These are phyloP conservation scores for Pseudopithomyces chartarum DNA, from an alignment of 2,329 filamentous ascomycete genomes.

Conservation along the genomic window DNA sequence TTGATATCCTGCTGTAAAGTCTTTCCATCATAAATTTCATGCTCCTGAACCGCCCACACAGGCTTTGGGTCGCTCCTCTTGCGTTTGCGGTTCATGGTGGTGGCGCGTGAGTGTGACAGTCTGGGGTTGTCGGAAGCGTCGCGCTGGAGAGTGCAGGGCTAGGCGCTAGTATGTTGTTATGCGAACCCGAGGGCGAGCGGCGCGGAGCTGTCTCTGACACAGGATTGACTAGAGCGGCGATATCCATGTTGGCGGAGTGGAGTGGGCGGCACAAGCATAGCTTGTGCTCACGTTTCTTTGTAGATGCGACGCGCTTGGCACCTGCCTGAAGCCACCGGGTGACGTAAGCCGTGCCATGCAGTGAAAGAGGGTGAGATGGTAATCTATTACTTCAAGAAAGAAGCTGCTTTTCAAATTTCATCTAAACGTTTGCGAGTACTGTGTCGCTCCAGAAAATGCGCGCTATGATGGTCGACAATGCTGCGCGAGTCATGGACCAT, in stretches of 20 bases:
- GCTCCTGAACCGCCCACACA: constrained; percentile 41
- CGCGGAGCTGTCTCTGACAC: constrained; percentile 37
- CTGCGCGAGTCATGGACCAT: neutral
- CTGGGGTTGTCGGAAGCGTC: constrained; percentile 33
- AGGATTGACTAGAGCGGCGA: constrained; percentile 42
- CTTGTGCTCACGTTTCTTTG: constrained; percentile 11
- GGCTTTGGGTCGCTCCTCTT: constrained; percentile 44
- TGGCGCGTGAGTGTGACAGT: constrained; percentile 22
- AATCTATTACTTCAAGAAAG: neutral
- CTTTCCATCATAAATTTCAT: constrained; percentile 22
- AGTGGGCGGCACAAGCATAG: constrained; percentile 19
- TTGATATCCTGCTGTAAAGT: constrained; percentile 28
- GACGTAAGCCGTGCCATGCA: constrained; percentile 1
- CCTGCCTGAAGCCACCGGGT: constrained; percentile 1
- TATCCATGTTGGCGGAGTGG: constrained; percentile 40
- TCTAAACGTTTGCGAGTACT: neutral
- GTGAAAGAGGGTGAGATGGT: neutral
- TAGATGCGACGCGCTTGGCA: constrained; percentile 6
- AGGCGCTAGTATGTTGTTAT: constrained; percentile 30
- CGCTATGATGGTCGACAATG: neutral
- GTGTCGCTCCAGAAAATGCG: neutral
- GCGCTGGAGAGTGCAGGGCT: constrained; percentile 35
- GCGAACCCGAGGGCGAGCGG: constrained; percentile 35
- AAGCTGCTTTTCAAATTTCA: neutral
- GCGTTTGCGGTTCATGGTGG: constrained; percentile 38